Conservation (phyloP, 257 asterid species). For the Solanum neorickii region DNA sequence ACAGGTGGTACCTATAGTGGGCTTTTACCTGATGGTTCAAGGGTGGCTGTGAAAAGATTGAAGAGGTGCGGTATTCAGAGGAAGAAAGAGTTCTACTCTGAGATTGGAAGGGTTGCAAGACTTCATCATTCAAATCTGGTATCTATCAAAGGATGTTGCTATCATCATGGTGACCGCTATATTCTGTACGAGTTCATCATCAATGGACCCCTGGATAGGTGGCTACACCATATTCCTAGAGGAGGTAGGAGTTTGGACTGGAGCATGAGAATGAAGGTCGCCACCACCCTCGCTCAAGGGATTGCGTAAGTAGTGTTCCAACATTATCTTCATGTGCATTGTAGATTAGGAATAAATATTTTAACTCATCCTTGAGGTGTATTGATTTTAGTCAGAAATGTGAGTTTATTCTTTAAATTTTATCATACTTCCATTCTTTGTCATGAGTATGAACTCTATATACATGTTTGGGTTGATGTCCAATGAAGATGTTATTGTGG, state of each 20-base stretch:
- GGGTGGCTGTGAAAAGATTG: constrained; percentile 86
- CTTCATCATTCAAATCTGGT: constrained; percentile 89
- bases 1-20: constrained; percentile 96
- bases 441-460: not conserved
- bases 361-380: not conserved
- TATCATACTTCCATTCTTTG: not conserved
- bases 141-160: constrained; percentile 89
- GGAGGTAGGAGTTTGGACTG: constrained; percentile 95
- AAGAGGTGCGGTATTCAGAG: constrained; percentile 90
- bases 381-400: not conserved
- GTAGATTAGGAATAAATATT: not conserved
- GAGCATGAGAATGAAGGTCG: constrained; percentile 86
- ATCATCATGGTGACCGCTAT: constrained; percentile 86
- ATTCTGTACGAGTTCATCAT: constrained; percentile 79
- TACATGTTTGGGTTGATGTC: not conserved
- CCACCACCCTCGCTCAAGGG: constrained; percentile 95
- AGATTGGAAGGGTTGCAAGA: constrained; percentile 89
- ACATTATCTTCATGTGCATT: not conserved
- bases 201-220: constrained; percentile 88
- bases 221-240: constrained; percentile 91
- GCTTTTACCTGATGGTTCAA: constrained; percentile 78
- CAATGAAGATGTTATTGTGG: not conserved
- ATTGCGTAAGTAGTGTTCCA: constrained; percentile 60
- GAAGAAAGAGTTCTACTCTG: constrained; percentile 93
- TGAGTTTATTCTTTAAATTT: not conserved